These are phyloP conservation scores for Linnemannia zychae DNA, from an alignment of 192 early-diverging fungal genomes.

Conservation along the genomic window DNA sequence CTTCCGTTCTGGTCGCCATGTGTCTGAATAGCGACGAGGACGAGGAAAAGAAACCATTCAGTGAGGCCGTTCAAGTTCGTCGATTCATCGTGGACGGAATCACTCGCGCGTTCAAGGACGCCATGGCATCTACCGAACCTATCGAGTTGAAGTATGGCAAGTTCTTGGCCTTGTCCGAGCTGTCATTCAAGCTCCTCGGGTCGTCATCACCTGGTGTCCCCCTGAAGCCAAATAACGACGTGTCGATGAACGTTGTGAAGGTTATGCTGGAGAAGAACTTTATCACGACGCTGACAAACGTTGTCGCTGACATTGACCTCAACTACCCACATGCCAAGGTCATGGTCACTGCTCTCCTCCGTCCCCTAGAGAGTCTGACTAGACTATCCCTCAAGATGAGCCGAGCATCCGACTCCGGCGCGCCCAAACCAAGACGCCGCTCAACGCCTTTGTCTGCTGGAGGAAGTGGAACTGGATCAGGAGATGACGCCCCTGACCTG, in stretches of 20 bases:
- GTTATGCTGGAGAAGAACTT: conserved; percentile 93
- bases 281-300: conserved; percentile 81
- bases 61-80: conserved; percentile 71
- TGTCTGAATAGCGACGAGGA: conserved; percentile 60
- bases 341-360: conserved; percentile 82
- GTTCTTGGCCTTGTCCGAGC: conserved; percentile 76
- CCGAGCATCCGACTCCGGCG: conserved; percentile 69
- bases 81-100: conserved; percentile 78
- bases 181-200: conserved; percentile 75
- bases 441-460: conserved; percentile 60
- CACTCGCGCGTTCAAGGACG: conserved; percentile 72
- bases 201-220: conserved; percentile 35
- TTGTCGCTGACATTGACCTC: conserved; percentile 88
- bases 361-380: conserved; percentile 92
- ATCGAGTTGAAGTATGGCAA: conserved; percentile 73
- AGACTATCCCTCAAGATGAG: conserved; percentile 90
- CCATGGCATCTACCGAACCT: conserved; percentile 62
- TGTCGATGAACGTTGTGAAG: conserved; percentile 71
- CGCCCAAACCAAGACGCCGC: conserved; percentile 45
- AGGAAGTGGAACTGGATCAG: conserved; percentile 59
- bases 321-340: conserved; percentile 87
- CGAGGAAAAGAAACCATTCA: conserved; percentile 65
- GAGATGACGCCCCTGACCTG: conserved; percentile 82
- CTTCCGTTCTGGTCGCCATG: conserved; percentile 73
- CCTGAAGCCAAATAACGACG: conserved; percentile 66